Conservation (phyloP, 2,329 filamentous ascomycete genomes). For the Aurifilum marmelostoma region DNA sequence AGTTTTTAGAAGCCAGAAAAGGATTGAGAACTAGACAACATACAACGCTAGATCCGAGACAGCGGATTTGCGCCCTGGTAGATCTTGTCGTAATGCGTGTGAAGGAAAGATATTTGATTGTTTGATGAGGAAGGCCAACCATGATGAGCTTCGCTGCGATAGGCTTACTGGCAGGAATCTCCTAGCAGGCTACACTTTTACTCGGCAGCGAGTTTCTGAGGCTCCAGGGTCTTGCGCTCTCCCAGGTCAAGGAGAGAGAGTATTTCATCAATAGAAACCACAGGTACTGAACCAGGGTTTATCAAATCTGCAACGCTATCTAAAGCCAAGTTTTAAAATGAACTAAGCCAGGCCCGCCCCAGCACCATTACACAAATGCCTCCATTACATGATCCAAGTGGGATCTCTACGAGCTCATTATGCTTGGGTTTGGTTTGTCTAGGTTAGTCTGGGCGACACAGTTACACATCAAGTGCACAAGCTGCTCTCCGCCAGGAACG, state of each 20-base stretch:
- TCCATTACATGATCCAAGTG: conserved; percentile 37
- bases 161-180: not conserved
- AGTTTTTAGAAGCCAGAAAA: not conserved
- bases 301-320: not conserved
- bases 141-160: too few species aligned
- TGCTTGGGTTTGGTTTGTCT: conserved; percentile 46
- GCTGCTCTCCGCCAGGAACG: conserved; percentile 41
- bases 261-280: conserved; percentile 7
- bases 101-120: not conserved
- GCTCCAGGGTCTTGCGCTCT: not conserved
- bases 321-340: too few species aligned
- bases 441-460: not conserved
- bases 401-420: conserved; percentile 52
- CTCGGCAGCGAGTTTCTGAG: not conserved
- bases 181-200: not conserved
- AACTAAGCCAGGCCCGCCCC: not conserved
- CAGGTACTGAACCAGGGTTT: conserved; percentile 5
- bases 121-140: not conserved
- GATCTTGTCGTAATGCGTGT: not conserved
- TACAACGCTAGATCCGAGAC: not conserved
- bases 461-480: not conserved
- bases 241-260: not conserved
- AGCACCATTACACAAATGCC: conserved; percentile 23
- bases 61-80: not conserved
- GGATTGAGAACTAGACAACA: not conserved